A percentile compares a stretch with the other conserved stretches of the same genome.
phyloP scores from a whole-genome alignment of 2,329 filamentous ascomycete genomes.

The Cephalotrichum gorgonifer region DNA sequence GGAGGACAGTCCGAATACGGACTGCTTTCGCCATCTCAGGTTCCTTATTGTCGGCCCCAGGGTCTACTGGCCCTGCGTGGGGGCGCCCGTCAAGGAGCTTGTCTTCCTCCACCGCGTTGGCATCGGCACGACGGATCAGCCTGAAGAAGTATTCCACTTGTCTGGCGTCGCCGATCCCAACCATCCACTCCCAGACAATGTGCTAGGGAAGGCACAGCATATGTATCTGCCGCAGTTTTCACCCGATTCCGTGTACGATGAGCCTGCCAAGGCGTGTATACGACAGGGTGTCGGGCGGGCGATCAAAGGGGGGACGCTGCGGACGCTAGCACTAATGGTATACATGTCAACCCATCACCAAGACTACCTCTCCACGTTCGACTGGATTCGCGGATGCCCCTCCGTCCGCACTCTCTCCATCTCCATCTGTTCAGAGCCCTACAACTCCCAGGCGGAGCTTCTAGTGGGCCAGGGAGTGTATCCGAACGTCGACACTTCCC shows the following conservation, averaged over 20 bases:
- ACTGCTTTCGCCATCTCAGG: constrained; percentile 18
- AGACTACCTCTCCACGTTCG: constrained; percentile 18
- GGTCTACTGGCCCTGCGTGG: constrained; percentile 9
- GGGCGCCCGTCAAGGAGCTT: constrained; percentile 10
- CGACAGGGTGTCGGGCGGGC: constrained; percentile 12
- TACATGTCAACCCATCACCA: constrained; percentile 15
- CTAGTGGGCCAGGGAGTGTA: neutral
- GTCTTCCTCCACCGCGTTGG: neutral
- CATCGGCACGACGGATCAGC: neutral
- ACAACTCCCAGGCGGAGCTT: neutral
- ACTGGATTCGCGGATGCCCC: constrained; percentile 23
- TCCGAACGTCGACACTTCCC: neutral
- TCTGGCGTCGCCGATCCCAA: neutral
- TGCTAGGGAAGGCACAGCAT: neutral
- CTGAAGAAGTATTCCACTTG: neutral
- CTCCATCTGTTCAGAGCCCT: constrained; percentile 13
- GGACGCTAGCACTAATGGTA: constrained; percentile 25
- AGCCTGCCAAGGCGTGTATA: neutral
- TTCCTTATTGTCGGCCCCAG: constrained; percentile 14
- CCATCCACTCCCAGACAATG: neutral
- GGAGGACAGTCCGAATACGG: neutral
- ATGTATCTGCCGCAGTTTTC: constrained; percentile 4
- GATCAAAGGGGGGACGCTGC: constrained; percentile 17
- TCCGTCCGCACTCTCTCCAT: constrained; percentile 23
- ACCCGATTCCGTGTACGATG: constrained; percentile 2